Evolutionary conservation across 1,284 basidiomycete species (phyloP), one percentile per base, ranked within the genome.

Genomic region (Pseudozyma sp.): DNA sequence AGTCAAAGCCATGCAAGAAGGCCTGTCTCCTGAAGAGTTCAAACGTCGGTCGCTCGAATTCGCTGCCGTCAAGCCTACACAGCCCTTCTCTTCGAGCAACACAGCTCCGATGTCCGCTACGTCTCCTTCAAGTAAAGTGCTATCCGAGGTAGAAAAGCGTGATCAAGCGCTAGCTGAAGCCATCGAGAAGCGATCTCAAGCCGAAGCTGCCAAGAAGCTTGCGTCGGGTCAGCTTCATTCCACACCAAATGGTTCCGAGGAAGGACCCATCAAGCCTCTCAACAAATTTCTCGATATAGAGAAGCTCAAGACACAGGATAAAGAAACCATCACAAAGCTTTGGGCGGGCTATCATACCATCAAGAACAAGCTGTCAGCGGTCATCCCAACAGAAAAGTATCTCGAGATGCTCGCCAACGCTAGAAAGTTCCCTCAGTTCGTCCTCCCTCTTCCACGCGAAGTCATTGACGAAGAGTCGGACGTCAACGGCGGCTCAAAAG

Each of bases 341-440:
- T 85, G 83, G 83, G 79, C 83, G 5, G 73, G 66, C 18, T 85
- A 84, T 52, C 83, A 85, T 67, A 77, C 61, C 13, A 52, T 84
- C 55, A 79, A 78, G 63, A 81, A 82, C 74, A 84, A 84, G 62
- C 70, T 85, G 13, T 83, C 80, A 1, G 83, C 82, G 0, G 83
- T 80, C 10, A 72, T 85, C 12, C 81, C 83, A 1, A 55, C 73
- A 2, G 52, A 62, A 34, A 73, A 71, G 43, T 85, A 85, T 54
- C 53, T 50, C 49, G 59, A 67, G 19, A 75, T 85, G 75, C 40
- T 81, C 9, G 60, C 60, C 16, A 77, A 61, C 13, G 80, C 77
- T 13, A 63, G 66, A 16, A 60, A 56, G 11, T 84, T 77, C 38
- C 82, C 80, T 12, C 81, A 82, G 52, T 85, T 85, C 56, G 80